Percentiles rank a stretch among this genome's conserved stretches.
These are phyloP conservation scores for Mortierella sp. DNA, from an alignment of 371 early-diverging fungal species.

Conservation along the genomic window DNA sequence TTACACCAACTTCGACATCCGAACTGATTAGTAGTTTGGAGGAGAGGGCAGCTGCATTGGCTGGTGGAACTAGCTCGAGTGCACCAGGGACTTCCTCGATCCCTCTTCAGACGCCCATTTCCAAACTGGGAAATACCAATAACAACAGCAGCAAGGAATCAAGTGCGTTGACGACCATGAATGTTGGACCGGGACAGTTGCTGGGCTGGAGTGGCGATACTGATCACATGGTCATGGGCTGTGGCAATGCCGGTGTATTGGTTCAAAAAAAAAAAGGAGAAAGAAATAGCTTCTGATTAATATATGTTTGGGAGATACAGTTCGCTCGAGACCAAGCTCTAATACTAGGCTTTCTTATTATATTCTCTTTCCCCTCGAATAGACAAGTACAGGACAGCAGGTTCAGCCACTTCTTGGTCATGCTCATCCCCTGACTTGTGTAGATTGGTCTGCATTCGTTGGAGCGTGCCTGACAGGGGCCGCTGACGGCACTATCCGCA, in stretches of 20 bases:
- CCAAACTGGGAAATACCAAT: background rate
- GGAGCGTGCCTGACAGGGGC: conserved; percentile 67
- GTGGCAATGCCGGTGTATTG: conserved; percentile 48
- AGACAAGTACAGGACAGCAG: conserved; percentile 56
- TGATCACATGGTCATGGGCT: conserved; percentile 48
- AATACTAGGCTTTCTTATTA: conserved; percentile 32
- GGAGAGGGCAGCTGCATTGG: too few species aligned
- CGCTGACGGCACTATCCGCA: conserved; percentile 65
- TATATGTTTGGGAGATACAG: background rate
- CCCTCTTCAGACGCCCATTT: too few species aligned
- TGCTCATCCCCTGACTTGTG: conserved; percentile 58
- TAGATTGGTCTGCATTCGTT: conserved; percentile 67
- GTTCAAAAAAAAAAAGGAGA: conserved; percentile 27
- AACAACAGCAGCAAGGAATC: background rate
- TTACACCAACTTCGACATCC: too few species aligned
- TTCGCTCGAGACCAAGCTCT: conserved; percentile 13
- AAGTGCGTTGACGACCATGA: conserved; percentile 29
- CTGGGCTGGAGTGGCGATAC: conserved; percentile 48
- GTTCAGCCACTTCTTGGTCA: conserved; percentile 59
- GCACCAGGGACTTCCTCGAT: too few species aligned
- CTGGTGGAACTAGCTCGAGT: too few species aligned
- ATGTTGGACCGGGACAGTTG: conserved; percentile 43
- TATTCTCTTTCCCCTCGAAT: conserved; percentile 7
- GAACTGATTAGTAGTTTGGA: too few species aligned
- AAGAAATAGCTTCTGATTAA: too few species aligned